Evolutionary conservation across 805 yeast genomes (phyloP).

Genomic region (Saccharomycopsis synnaedendra): DNA sequence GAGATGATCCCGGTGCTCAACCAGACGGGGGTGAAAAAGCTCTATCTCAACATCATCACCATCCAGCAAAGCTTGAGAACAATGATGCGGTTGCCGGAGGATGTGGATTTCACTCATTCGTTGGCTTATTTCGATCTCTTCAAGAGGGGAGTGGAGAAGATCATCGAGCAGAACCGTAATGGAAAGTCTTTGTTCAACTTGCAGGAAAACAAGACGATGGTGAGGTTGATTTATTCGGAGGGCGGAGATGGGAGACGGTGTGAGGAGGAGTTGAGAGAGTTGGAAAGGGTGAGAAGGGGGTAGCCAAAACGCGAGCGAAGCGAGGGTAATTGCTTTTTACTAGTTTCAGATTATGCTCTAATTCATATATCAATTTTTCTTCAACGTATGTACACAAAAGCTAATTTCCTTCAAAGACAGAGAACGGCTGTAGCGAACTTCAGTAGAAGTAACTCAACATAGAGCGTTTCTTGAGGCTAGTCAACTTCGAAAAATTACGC

Average conservation of each 20-base stretch:
- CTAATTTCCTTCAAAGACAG: too few relatives aligned
- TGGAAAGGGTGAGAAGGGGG: too few relatives aligned
- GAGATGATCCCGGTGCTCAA: constrained; percentile 39
- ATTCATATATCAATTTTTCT: too few relatives aligned
- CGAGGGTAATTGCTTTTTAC: too few relatives aligned
- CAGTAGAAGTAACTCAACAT: too few relatives aligned
- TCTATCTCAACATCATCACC: constrained; percentile 50
- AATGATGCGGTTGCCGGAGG: constrained; percentile 38
- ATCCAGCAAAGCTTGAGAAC: constrained; percentile 60
- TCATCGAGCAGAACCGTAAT: constrained; percentile 29
- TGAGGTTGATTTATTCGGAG: constrained; percentile 31
- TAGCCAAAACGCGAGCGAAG: too few relatives aligned
- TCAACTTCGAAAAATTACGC: too few relatives aligned
- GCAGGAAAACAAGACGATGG: constrained; percentile 38
- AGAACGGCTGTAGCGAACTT: too few relatives aligned
- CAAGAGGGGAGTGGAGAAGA: constrained; percentile 35
- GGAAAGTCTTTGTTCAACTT: constrained; percentile 27
- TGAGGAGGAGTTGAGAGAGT: not conserved
- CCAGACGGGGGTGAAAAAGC: constrained; percentile 44
- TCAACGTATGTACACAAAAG: too few relatives aligned
- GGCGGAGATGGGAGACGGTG: not conserved
- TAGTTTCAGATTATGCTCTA: too few relatives aligned
- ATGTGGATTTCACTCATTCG: constrained; percentile 42
- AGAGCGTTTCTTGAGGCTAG: too few relatives aligned
- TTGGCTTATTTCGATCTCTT: constrained; percentile 46